Evolutionary conservation across 176 grass and related monocot species (phyloP), one percentile per base, ranked within the genome.

Genomic region (Saccharum officinarum): DNA sequence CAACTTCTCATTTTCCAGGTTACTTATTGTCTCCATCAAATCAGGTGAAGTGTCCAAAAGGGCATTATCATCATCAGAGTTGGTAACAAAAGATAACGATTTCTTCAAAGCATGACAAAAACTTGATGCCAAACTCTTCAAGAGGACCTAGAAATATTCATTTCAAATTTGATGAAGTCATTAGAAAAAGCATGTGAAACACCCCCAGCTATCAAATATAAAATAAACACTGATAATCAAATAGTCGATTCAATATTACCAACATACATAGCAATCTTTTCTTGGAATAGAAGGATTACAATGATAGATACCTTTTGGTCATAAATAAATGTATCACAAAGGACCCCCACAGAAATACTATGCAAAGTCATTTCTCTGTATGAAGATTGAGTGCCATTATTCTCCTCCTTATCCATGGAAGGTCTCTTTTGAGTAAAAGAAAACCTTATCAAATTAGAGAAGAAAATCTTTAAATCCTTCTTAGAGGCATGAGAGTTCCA

Each of bases 251-350:
- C 30, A 72, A 52, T 78, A 62, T 30, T 40, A 25, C 64, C 45
- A 81, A 12, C 67, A 6, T 4, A 45, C 42, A 41, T 68, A 69
- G 38, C 11, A 67, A 42, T 46, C 5, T 73, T 72, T 77, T 69
- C 25, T 90, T 78, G 36, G 65, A 33, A 60, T 14, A 59, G 20
- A 68, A 79, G 57, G 55, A 80, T 66, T 80, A 41, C 17, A 28
- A 69, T 49, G 63, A 77, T 65, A 90, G 67, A 81, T 90, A 98
- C 96, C 73, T 89, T 89, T 88, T 85, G 80, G 66, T 95, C 96
- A 93, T 92, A 98, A 77, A 98, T 85, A 72, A 90, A 22, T 86
- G 84, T 79, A 90, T 94, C 87, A n/a, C 83, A 84, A 86, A 98
- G 91, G 73, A 95, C 86, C 70, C 90, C 91, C 52, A 80, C 38